A percentile compares a stretch with the other conserved stretches of the same genome.
These are phyloP conservation scores for Hymenoscyphus scutula DNA, from an alignment of 2,329 filamentous ascomycete species.

Conservation along the genomic window DNA sequence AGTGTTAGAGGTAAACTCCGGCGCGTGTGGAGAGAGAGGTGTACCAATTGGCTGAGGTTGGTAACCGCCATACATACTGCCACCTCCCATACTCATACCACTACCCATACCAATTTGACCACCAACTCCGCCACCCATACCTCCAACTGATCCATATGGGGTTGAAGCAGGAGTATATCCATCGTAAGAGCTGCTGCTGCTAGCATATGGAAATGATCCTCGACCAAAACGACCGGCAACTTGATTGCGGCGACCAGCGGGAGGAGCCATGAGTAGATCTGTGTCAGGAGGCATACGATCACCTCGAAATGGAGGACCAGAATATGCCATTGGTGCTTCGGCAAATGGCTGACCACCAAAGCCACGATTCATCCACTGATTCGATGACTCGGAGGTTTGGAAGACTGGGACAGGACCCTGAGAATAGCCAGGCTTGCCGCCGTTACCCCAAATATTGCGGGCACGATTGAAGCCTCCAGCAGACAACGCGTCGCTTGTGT, in stretches of 20 bases:
- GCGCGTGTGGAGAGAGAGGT: constrained; percentile 69
- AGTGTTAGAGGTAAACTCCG: constrained; percentile 64
- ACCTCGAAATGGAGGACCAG: constrained; percentile 30
- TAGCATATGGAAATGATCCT: constrained; percentile 34
- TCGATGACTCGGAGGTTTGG: constrained; percentile 35
- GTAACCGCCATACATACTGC: constrained; percentile 39
- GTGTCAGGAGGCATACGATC: constrained; percentile 34
- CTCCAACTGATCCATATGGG: constrained; percentile 32
- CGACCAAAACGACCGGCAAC: constrained; percentile 30
- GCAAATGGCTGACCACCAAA: constrained; percentile 34
- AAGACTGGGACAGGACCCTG: constrained; percentile 27
- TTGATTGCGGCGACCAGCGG: constrained; percentile 28
- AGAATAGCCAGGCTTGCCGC: constrained; percentile 41
- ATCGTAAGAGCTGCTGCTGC: constrained; percentile 37
- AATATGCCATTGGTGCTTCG: constrained; percentile 30
- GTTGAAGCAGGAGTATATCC: constrained; percentile 32
- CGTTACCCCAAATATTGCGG: constrained; percentile 55
- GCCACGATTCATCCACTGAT: constrained; percentile 47
- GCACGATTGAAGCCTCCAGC: constrained; percentile 51
- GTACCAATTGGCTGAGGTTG: constrained; percentile 58
- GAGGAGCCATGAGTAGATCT: constrained; percentile 31
- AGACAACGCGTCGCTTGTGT: constrained; percentile 54
- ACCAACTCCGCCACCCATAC: constrained; percentile 26
- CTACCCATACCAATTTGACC: constrained; percentile 22
- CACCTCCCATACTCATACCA: constrained; percentile 23